Conservation (phyloP, 306 rosid genomes). For the Dalbergia cochinchinensis region DNA sequence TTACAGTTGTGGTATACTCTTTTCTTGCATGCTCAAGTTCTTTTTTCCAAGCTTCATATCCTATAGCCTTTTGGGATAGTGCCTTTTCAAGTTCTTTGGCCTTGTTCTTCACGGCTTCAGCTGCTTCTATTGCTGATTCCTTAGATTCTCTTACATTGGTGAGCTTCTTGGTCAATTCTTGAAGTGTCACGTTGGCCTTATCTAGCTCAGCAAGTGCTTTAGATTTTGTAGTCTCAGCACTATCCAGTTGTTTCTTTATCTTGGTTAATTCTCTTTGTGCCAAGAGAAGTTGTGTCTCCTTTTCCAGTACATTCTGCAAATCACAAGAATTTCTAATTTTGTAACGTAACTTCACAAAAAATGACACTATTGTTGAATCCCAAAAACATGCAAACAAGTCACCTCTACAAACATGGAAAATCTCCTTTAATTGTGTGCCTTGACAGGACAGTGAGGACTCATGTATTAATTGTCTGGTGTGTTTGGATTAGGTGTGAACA, state of each 20-base stretch:
- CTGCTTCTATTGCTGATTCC: slow-evolving; percentile 69
- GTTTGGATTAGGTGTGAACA: background rate
- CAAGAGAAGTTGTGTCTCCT: slow-evolving; percentile 82
- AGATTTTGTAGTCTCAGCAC: slow-evolving; percentile 57
- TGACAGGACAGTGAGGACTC: background rate
- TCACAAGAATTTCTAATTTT: slow-evolving; percentile 13
- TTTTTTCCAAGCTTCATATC: slow-evolving; percentile 68
- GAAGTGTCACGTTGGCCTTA: slow-evolving; percentile 68
- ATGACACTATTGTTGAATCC: background rate
- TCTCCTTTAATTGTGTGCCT: background rate
- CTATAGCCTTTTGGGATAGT: slow-evolving; percentile 58
- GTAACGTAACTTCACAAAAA: slow-evolving; percentile 20
- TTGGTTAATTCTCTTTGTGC: slow-evolving; percentile 74
- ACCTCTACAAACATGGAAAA: slow-evolving; percentile 28
- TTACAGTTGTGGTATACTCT: slow-evolving; percentile 64
- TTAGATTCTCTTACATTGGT: slow-evolving; percentile 67
- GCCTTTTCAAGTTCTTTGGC: slow-evolving; percentile 72
- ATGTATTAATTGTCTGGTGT: background rate
- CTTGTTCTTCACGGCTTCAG: slow-evolving; percentile 66
- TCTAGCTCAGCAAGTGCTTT: slow-evolving; percentile 74
- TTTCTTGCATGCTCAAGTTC: slow-evolving; percentile 79
- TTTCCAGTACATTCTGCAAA: slow-evolving; percentile 77
- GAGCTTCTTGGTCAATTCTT: slow-evolving; percentile 69
- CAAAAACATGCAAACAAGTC: slow-evolving; percentile 16
- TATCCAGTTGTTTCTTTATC: slow-evolving; percentile 64